Conservation (phyloP, 257 asterid genomes). For the Nicotiana tomentosiformis region DNA sequence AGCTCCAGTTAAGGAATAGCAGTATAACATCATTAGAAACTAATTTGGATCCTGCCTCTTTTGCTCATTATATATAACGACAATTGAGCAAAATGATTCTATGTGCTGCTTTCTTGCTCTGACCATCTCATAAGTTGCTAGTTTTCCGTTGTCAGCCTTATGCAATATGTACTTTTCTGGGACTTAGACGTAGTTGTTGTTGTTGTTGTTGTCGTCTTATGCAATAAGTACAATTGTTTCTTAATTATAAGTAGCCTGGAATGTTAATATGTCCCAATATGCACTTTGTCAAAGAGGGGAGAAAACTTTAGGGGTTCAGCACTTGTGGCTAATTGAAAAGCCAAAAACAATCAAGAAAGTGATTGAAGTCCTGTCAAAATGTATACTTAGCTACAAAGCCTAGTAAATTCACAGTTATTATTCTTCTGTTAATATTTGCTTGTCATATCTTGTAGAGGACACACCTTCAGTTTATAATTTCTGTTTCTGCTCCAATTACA, state of each 20-base stretch:
- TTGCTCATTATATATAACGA: background rate
- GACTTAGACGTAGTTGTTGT: no score
- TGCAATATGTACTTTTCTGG: background rate
- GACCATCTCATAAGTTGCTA: background rate
- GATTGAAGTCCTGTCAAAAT: background rate
- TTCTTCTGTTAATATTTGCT: background rate
- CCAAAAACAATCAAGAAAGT: background rate
- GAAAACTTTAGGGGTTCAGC: no score
- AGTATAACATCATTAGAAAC: background rate
- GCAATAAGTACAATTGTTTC: background rate
- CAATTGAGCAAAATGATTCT: background rate
- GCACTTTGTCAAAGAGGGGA: background rate
- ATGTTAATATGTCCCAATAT: background rate
- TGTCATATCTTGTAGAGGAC: background rate
- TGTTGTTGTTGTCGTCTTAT: background rate
- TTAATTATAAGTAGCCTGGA: background rate
- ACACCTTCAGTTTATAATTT: background rate
- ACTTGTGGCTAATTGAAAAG: background rate
- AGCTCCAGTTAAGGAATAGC: background rate
- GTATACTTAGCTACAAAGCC: background rate
- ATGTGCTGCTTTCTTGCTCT: background rate
- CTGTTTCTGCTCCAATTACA: slow-evolving; percentile 9
- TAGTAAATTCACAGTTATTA: background rate
- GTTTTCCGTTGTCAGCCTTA: background rate
- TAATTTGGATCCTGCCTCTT: background rate